Base-by-base conservation (phyloP, 352 stramenopile species). In the Phytopythium boreale region DNA sequence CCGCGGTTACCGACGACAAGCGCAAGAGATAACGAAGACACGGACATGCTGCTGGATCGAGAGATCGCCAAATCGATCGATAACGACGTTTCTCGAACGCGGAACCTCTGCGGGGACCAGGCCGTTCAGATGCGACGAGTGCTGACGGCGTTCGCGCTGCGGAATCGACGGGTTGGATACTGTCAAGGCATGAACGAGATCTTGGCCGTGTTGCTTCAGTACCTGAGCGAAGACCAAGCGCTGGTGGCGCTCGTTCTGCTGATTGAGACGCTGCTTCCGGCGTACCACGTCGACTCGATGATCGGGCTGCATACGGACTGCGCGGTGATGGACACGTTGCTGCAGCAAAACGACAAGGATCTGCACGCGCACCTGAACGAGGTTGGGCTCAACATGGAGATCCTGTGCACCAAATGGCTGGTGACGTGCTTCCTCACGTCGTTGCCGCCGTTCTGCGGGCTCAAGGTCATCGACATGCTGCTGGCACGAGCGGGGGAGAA, bases 111-210 rank as follows among this genome's bases (percentile, higher is more conserved):
- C 22, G 69, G 80, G 10, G 76, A 82, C 34, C 78, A 90, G 69
- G 69, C 77, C 8, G 63, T 69, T 27, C 69, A 77, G 14, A 91
- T 95, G 80, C 71, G 82, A 9, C 75, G 80, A 49, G 82, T 92
- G 19, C 76, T 95, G 12, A 80, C 80, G 24, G 78, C 82, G 14
- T 95, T 95, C 77, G 86, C 86, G 2, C 74, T 72, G 53, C 80
- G 84, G 31, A 92, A 92, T 64, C 83, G 84, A 9, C 77, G 82
- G 1, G 83, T 95, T 37, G 86, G 86, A 0, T 95, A 95, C 57
- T 95, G 86, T 37, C 86, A 95, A 64, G 86, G 86, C 14, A 95
- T 95, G 86, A 95, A 95, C 58, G 86, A 95, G 65, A 88, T 95
- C 7, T 63, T 89, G 10, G 81, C 81, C 2, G 77, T 93, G 17